Evolutionary conservation across 345 rosid species (phyloP), one percentile per base, ranked within the genome.

Genomic region (Mangifera indica): DNA sequence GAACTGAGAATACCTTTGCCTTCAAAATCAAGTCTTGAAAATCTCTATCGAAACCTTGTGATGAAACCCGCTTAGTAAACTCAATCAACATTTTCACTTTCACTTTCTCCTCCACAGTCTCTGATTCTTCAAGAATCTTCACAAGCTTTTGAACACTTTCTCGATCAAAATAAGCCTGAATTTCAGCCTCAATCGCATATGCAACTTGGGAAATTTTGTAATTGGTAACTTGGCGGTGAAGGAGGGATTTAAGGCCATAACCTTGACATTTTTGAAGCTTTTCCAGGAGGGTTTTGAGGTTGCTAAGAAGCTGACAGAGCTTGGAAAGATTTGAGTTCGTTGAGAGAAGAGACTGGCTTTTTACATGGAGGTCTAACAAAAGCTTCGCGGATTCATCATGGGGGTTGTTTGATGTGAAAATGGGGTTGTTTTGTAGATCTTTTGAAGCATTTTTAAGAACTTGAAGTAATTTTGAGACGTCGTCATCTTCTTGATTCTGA

Each of bases 21-120:
- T 61, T 81, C 67, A 84, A 71, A 63, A 88, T 53, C 79, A 86
- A 45, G 40, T 86, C 87, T 60, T 88, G 93, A 54, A 84, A 81
- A 5, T 81, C 80, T 7, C 80, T 55, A 65, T 84, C 86, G 61
- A 88, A 88, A 14, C 90, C 93, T 52, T 34, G 63, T 2, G 73
- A 72, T 2, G 73, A 72, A 8, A 86, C 74, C 5, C 87, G 80
- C 49, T 76, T 60, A 66, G 77, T 81, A 24, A 88, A 77, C 45
- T 73, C 87, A 7, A 42, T 72, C 83, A 84, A 74, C 45, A 69
- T 77, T 72, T 59, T 68, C 60, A 69, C 78, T 72, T 59, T 68
- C 60, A 80, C 76, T 73, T 75, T 81, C 66, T 74, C 87, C 3
- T 82, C 84, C 1, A 82, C 49, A 3, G 40, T 74, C 5, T 10